Base-by-base conservation (phyloP, 305 asterid species). In the Fraxinus platypoda region DNA sequence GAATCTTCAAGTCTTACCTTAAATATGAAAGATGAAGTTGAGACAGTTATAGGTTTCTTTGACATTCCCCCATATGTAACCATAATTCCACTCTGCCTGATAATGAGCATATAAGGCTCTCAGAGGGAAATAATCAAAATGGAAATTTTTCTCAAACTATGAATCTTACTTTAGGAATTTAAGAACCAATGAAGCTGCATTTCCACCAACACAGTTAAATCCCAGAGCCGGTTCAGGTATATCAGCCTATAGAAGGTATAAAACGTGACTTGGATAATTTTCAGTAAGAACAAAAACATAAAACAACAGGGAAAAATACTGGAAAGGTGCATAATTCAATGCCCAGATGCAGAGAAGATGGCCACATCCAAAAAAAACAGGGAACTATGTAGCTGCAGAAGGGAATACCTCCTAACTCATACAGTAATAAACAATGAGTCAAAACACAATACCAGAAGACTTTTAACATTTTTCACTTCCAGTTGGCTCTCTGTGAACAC, bases 1-100 rank as follows among this genome's bases (percentile, higher is more conserved):
- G 57, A 72, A 68, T 21, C 66, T 81, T 73, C 41, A 35, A 75
- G 13, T 30, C 49, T 77, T 83, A 93, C 98, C 97, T 94, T 96
- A 87, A 94, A 94, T 84, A 96, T 94, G 88, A 94, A 93, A 70
- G 97, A 85, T 37, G 97, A 86, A 81, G 98, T 96, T 79, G 95
- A 83, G 81, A 94, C 94, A 43, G 95, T 94, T 82, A 96, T 82
- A 17, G 98, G 98, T 62, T 88, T 94, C 92, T 92, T 96, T 37
- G 98, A 96, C 98, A 96, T 96, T 80, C 99, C 98, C 66, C 99
- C 99, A 79, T 96, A 96, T 21, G 99, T 94, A 78, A 93, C 98
- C 99, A 96, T 94, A 75, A 94, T 94, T 79, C 98, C 99, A 79
- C 97, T 94, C 71, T 91, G 88, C 89, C 98, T 95, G 89, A 66